phyloP scores from a whole-genome alignment of 441 rosid species.

The Pelargonium cotyledonis region DNA sequence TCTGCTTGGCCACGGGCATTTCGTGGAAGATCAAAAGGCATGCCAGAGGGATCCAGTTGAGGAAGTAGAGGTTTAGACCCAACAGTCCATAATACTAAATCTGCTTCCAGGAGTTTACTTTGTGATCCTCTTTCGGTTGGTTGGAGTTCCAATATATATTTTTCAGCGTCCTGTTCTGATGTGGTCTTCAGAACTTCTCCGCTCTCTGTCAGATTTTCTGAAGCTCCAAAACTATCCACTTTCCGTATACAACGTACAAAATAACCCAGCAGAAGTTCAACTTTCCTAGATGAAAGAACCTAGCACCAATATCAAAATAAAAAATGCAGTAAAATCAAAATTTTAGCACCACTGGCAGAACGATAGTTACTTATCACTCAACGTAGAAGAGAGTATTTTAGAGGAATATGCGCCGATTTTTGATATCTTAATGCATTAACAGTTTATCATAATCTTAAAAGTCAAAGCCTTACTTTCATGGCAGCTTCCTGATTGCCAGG shows the following conservation, averaged over 20 bases:
- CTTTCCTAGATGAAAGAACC: conserved; percentile 84
- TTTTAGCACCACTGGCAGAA: not conserved
- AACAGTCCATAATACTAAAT: conserved; percentile 84
- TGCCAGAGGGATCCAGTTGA: conserved; percentile 41
- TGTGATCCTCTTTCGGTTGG: conserved; percentile 67
- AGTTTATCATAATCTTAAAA: conserved; percentile 5
- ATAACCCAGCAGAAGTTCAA: conserved; percentile 74
- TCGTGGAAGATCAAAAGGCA: conserved; percentile 49
- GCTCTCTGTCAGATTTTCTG: conserved; percentile 24
- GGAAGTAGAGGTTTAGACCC: conserved; percentile 80
- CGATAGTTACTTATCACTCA: not conserved
- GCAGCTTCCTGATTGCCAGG: conserved; percentile 88
- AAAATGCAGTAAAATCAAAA: not conserved
- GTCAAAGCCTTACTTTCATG: conserved; percentile 47
- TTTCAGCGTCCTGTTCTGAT: conserved; percentile 29
- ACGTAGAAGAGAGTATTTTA: not conserved
- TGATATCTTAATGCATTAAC: not conserved
- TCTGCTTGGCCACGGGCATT: conserved; percentile 82
- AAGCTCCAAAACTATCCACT: conserved; percentile 30
- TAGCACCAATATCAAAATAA: conserved; percentile 28
- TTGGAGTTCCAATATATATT: conserved; percentile 71
- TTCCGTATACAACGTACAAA: conserved; percentile 54
- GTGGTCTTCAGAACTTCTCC: conserved; percentile 15
- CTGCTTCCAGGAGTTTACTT: conserved; percentile 63
- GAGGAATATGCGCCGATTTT: not conserved